A percentile compares a stretch with the other conserved stretches of the same genome.
Evolutionary conservation across 495 filamentous ascomycete genomes (phyloP).

Genomic region (Letharia lupina): DNA sequence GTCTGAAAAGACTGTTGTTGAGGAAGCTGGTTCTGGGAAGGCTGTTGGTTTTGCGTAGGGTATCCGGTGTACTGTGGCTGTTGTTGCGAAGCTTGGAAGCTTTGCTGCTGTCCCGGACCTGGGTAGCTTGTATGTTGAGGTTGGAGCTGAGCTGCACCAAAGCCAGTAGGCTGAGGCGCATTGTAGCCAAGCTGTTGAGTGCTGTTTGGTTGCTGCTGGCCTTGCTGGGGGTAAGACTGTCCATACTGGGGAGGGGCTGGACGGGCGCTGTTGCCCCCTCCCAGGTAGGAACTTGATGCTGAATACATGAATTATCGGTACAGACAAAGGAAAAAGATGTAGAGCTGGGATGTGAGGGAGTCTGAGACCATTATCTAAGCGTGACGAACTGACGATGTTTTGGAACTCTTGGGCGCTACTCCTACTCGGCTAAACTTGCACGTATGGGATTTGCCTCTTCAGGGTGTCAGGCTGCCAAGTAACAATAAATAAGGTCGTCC

Average conservation of each 20-base stretch:
- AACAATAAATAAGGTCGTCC: too few species aligned
- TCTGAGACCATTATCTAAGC: background rate
- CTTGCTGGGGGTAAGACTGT: slow-evolving; percentile 42
- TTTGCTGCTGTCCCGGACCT: slow-evolving; percentile 47
- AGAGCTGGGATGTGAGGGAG: background rate
- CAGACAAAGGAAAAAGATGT: background rate
- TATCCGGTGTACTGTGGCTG: slow-evolving; percentile 53
- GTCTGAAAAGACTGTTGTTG: slow-evolving; percentile 34
- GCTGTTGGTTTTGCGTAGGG: slow-evolving; percentile 35
- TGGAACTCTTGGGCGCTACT: background rate
- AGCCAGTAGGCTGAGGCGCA: slow-evolving; percentile 45
- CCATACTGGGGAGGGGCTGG: slow-evolving; percentile 61
- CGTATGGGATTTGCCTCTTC: background rate
- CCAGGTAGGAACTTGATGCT: slow-evolving; percentile 74
- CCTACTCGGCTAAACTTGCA: background rate
- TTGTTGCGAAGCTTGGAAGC: slow-evolving; percentile 54
- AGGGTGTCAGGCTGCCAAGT: too few species aligned
- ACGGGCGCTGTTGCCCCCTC: slow-evolving; percentile 64
- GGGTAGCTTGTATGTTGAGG: slow-evolving; percentile 47
- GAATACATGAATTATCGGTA: slow-evolving; percentile 58
- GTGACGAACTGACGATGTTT: slow-evolving; percentile 4
- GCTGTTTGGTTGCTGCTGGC: slow-evolving; percentile 44
- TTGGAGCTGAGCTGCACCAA: slow-evolving; percentile 32
- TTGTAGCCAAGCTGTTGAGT: slow-evolving; percentile 33
- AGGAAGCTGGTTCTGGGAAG: slow-evolving; percentile 29